phyloP scores from a whole-genome alignment of 805 yeast genomes.

The Cyberlindnera misumaiensis region DNA sequence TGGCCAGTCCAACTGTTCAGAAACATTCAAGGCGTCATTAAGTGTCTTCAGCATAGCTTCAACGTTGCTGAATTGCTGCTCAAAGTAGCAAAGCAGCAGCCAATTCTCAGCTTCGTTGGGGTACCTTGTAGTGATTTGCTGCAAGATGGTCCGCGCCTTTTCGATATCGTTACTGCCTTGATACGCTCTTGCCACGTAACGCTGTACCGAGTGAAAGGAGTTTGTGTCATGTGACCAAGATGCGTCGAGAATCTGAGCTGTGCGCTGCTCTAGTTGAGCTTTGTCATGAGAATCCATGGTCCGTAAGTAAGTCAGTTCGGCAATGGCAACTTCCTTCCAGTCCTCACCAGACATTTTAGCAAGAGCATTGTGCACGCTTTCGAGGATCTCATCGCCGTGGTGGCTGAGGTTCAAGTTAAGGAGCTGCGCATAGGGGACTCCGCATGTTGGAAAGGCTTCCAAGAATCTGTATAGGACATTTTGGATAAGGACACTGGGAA shows the following conservation, averaged over 20 bases:
- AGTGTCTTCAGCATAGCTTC: constrained; percentile 24
- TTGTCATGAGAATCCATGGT: background rate
- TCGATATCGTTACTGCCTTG: constrained; percentile 23
- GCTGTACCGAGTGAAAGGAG: constrained; percentile 38
- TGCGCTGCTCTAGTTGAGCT: background rate
- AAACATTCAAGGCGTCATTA: constrained; percentile 25
- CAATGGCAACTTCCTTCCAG: background rate
- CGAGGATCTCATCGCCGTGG: background rate
- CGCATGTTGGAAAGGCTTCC: constrained; percentile 7
- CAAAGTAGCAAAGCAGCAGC: constrained; percentile 38
- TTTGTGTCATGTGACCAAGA: constrained; percentile 18
- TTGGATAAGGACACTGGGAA: background rate
- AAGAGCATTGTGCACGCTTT: background rate
- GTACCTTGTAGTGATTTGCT: constrained; percentile 22
- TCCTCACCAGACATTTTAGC: background rate
- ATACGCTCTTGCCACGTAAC: constrained; percentile 30
- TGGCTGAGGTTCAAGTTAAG: constrained; percentile 1
- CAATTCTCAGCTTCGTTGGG: constrained; percentile 38
- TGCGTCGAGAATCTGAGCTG: background rate
- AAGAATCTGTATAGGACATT: constrained; percentile 2
- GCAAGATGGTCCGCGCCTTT: constrained; percentile 19
- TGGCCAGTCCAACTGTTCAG: constrained; percentile 39
- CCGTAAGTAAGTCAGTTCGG: background rate
- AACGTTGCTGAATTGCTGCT: constrained; percentile 14
- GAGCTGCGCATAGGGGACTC: constrained; percentile 11